Base-by-base conservation (phyloP, 2,329 filamentous ascomycete genomes). In the Claviceps quebecensis region DNA sequence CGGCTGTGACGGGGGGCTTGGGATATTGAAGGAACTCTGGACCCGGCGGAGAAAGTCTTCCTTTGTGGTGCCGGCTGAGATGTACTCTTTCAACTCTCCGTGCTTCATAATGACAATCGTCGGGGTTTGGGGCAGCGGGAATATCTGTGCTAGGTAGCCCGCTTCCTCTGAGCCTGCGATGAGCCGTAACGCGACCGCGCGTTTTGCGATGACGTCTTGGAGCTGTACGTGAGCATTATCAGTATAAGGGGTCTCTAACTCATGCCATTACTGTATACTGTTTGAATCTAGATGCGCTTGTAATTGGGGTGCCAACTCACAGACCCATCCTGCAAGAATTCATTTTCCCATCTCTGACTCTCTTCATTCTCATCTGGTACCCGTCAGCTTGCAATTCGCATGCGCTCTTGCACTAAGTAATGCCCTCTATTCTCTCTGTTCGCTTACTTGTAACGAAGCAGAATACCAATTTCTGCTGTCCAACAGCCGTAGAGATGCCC, bases 21-120 rank as follows among this genome's bases (percentile, higher is more conserved):
- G 37, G 6, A 58, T 59, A 46, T 59, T 62, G 48, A 70, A 69
- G 11, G 65, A 62, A 41, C 52, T 62, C 49, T 63, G 60, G 22
- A 70, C 50, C 16, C 69, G 64, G 14, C 70, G 72, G 47, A 81
- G 64, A 52, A 93, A 88, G 8, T 87, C 81, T 16, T 84, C 76
- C 61, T 78, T 83, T 14, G 72, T 67, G 8, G 78, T 74, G 8
- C 82, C 84, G 1, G 79, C 70, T 39, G 80, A 73, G 9, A 95
- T 74, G 63, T 90, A 89, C 64, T 91, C 84, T 60, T 84, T 82
- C 14, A 95, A 70, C 55, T 86, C 78, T 8, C 85, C 87, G 66
- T 88, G 85, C 61, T 83, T 80, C 58, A 95, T 90, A 19, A 94
- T 72, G 16, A 95, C 76, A 8, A 95, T 68, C 1, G 85, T 85